phyloP scores from a whole-genome alignment of 176 grass and related monocot genomes.

The Triticum dicoccoides region DNA sequence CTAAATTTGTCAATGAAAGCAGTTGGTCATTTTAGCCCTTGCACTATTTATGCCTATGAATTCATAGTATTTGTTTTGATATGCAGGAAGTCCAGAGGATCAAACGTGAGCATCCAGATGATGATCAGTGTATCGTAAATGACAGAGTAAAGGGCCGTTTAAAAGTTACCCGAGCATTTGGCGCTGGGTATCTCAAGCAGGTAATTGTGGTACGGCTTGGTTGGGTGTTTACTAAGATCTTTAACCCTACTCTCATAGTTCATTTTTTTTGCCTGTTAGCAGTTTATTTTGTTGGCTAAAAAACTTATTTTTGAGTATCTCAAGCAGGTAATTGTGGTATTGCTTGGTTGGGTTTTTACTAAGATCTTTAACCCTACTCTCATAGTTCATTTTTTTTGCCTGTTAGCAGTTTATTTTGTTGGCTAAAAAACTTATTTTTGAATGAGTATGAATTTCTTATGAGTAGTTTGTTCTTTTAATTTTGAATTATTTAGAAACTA shows the following conservation, averaged over 20 bases:
- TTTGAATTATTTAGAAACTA: not conserved
- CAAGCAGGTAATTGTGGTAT: constrained; percentile 66
- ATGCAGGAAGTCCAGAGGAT: constrained; percentile 85
- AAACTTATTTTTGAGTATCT: constrained; percentile 40
- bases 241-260: not conserved
- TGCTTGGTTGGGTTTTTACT: not conserved
- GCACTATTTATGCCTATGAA: not conserved
- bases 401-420: not conserved
- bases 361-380: not conserved
- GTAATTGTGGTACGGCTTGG: constrained; percentile 29
- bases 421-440: not conserved
- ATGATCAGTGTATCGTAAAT: constrained; percentile 82
- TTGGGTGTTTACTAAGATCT: not conserved
- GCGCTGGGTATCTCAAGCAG: constrained; percentile 94
- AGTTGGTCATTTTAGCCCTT: not conserved
- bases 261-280: not conserved
- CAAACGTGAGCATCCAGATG: constrained; percentile 79
- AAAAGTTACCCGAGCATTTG: constrained; percentile 93
- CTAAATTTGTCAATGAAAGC: not conserved
- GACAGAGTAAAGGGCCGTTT: constrained; percentile 88
- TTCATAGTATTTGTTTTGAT: not conserved
- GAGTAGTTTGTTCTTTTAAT: not conserved
- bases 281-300: not conserved
- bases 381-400: not conserved
- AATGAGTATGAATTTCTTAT: not conserved